Conservation (phyloP, 805 yeast genomes). For the Ogataea glucozyma region DNA sequence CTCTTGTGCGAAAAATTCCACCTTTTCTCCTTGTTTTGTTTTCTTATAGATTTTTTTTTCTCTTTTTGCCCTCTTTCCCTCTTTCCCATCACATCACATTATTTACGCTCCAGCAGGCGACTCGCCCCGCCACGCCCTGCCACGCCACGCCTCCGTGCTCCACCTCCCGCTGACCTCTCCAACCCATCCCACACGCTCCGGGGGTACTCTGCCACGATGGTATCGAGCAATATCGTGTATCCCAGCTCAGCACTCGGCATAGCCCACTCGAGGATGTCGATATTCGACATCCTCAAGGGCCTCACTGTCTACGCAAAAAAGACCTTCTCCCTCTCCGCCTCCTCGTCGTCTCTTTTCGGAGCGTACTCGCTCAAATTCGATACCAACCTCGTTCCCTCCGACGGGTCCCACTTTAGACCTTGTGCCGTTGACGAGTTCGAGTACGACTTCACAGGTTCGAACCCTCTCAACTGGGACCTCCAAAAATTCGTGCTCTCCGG, state of each 20-base stretch:
- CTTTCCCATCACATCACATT: too few relatives aligned
- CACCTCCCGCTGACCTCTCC: too few relatives aligned
- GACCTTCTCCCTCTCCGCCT: background rate
- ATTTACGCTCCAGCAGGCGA: too few relatives aligned
- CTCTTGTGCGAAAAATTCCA: background rate
- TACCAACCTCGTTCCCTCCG: conserved; percentile 3
- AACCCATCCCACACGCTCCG: too few relatives aligned
- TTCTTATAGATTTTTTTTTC: background rate
- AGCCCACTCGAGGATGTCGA: background rate
- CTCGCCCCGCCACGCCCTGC: too few relatives aligned
- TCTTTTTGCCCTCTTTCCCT: background rate
- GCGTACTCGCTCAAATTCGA: background rate
- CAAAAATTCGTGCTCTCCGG: conserved; percentile 18
- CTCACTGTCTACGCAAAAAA: background rate
- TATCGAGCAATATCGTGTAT: background rate
- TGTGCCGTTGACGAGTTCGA: conserved; percentile 37
- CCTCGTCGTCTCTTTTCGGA: background rate
- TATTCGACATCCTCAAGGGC: conserved; percentile 1
- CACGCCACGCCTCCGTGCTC: too few relatives aligned
- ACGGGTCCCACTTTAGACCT: conserved; percentile 11
- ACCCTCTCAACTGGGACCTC: conserved; percentile 35
- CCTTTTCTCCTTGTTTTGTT: background rate
- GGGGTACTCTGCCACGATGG: conserved; percentile 1
- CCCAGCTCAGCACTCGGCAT: conserved; percentile 3
- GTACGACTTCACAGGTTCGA: conserved; percentile 30